Conservation (phyloP, 148 eudicot genomes). For the Euryodendron excelsum region DNA sequence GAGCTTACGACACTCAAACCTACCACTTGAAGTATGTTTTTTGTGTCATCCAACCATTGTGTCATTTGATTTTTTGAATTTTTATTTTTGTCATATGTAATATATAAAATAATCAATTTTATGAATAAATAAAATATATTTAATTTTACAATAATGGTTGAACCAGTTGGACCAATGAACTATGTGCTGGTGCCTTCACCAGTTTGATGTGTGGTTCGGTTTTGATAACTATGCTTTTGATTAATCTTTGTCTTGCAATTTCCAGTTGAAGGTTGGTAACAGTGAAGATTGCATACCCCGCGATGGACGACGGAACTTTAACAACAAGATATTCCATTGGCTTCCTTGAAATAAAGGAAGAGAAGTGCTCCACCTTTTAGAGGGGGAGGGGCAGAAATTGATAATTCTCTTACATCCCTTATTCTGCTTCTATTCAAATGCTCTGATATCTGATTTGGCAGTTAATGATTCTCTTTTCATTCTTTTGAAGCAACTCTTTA, state of each 20-base stretch:
- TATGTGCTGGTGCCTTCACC: too few relatives aligned
- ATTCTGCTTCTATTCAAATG: background rate
- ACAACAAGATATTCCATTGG: slow-evolving; percentile 54
- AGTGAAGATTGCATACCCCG: slow-evolving; percentile 63
- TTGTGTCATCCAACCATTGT: too few relatives aligned
- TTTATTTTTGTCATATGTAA: too few relatives aligned
- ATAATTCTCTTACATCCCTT: background rate
- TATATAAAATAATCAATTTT: too few relatives aligned
- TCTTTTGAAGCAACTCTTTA: slow-evolving; percentile 52
- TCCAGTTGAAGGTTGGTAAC: slow-evolving; percentile 78
- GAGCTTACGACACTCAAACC: too few relatives aligned
- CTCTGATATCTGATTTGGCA: background rate
- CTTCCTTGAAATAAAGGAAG: slow-evolving; percentile 2
- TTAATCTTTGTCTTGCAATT: slow-evolving; percentile 5
- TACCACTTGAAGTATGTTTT: too few relatives aligned
- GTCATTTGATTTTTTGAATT: too few relatives aligned
- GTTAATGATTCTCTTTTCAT: slow-evolving; percentile 19
- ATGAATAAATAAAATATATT: too few relatives aligned
- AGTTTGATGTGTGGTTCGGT: too few relatives aligned
- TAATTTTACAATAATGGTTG: too few relatives aligned
- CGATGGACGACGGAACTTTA: slow-evolving; percentile 77
- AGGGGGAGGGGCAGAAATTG: background rate
- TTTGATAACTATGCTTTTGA: background rate
- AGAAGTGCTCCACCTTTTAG: background rate
- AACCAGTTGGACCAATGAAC: too few relatives aligned